These are phyloP conservation scores for Fonsecaea pedrosoi DNA, from an alignment of 2,329 filamentous ascomycete species.

Conservation along the genomic window DNA sequence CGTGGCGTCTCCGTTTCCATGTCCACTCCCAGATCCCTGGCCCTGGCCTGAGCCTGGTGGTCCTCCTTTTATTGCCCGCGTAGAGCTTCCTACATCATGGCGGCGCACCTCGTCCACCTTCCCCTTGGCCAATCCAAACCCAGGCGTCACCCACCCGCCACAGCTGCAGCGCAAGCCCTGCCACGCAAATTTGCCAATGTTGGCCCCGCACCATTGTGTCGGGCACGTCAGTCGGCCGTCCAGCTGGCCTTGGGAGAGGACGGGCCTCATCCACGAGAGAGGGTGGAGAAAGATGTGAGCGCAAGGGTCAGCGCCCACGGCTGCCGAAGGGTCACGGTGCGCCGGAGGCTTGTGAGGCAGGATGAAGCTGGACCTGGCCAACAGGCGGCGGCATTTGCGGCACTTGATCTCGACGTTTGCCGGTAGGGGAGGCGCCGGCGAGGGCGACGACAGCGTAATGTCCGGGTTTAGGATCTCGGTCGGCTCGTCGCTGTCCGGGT, in stretches of 20 bases:
- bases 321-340: constrained; percentile 29
- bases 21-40: neutral
- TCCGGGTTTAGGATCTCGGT: constrained; percentile 35
- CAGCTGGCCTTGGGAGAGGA: constrained; percentile 75
- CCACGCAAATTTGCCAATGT: constrained; percentile 94
- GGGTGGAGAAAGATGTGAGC: constrained; percentile 91
- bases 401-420: constrained; percentile 72
- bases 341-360: constrained; percentile 39
- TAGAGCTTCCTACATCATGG: neutral
- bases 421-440: constrained; percentile 4
- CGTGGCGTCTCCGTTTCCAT: constrained; percentile 10
- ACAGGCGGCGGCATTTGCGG: constrained; percentile 80
- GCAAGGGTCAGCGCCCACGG: constrained; percentile 55
- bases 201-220: constrained; percentile 75
- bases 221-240: constrained; percentile 87
- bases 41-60: neutral
- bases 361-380: constrained; percentile 72
- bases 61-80: neutral
- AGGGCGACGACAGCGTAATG: constrained; percentile 33
- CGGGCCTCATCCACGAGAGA: constrained; percentile 89
- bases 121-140: constrained; percentile 82
- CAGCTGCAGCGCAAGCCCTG: constrained; percentile 93
- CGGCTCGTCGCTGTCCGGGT: constrained; percentile 15
- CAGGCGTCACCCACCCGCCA: constrained; percentile 86
- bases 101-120: constrained; percentile 74